These are phyloP conservation scores for Apiospora phragmitis DNA, from an alignment of 2,329 filamentous ascomycete genomes.

Conservation along the genomic window DNA sequence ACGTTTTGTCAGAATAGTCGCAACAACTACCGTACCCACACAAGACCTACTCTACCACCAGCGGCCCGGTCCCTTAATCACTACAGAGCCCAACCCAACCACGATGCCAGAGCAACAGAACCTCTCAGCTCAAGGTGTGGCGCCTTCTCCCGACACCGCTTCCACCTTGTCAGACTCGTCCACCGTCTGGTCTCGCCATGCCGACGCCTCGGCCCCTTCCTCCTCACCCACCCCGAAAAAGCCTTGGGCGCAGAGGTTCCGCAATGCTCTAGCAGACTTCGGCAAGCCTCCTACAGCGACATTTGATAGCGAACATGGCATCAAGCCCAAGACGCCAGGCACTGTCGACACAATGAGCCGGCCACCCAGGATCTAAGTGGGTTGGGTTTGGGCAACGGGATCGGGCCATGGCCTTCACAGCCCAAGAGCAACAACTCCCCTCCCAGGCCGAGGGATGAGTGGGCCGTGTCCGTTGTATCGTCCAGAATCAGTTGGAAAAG, in stretches of 20 bases:
- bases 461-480: neutral
- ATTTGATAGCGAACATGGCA: neutral
- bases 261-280: neutral
- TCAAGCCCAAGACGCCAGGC: neutral
- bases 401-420: neutral
- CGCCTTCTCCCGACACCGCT: neutral
- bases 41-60: neutral
- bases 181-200: neutral
- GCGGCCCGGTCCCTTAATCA: neutral
- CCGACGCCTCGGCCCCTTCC: neutral
- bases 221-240: neutral
- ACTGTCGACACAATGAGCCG: neutral
- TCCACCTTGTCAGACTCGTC: neutral
- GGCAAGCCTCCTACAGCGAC: neutral
- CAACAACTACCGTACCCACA: neutral
- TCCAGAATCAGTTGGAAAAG: neutral
- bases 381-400: neutral
- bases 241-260: neutral
- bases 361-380: neutral
- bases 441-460: neutral
- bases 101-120: neutral
- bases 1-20: neutral
- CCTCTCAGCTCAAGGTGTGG: neutral
- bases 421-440: neutral
- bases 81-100: neutral